A percentile compares a stretch with the other conserved stretches of the same genome.
Evolutionary conservation across 805 yeast species (phyloP).

Genomic region (Debaryomyces maramus): DNA sequence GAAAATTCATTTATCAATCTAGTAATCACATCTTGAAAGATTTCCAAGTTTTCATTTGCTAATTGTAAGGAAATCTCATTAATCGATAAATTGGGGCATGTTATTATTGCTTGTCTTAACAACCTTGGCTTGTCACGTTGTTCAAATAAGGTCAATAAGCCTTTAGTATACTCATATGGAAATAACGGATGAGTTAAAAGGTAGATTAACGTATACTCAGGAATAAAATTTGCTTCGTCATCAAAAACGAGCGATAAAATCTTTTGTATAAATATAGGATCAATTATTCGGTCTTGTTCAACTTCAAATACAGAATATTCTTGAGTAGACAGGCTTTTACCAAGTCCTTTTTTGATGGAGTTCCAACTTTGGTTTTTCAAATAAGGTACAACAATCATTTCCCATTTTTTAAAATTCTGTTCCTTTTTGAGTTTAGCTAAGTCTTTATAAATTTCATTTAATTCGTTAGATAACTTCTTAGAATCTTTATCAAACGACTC

Average conservation of each 20-base stretch:
- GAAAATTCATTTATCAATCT: conserved; percentile 70
- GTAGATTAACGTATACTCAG: conserved; percentile 66
- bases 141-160: conserved; percentile 52
- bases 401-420: conserved; percentile 25
- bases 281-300: conserved; percentile 66
- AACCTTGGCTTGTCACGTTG: conserved; percentile 53
- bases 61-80: conserved; percentile 64
- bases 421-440: conserved; percentile 20
- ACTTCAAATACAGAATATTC: conserved; percentile 54
- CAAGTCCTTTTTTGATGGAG: conserved; percentile 19
- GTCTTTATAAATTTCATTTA: conserved; percentile 23
- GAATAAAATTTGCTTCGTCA: conserved; percentile 34
- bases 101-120: conserved; percentile 77
- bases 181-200: conserved; percentile 85
- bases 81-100: conserved; percentile 69
- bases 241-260: conserved; percentile 45
- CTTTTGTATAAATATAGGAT: conserved; percentile 51
- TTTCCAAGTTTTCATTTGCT: conserved; percentile 50
- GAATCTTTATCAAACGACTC: conserved; percentile 19
- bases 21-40: conserved; percentile 64
- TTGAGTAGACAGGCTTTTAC: conserved; percentile 8
- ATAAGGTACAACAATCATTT: conserved; percentile 27
- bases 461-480: conserved; percentile 15
- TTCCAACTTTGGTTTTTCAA: conserved; percentile 29
- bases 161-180: conserved; percentile 59